Base-by-base conservation (phyloP, 768 basidiomycete genomes). In the Phlegmacium glaucopus region DNA sequence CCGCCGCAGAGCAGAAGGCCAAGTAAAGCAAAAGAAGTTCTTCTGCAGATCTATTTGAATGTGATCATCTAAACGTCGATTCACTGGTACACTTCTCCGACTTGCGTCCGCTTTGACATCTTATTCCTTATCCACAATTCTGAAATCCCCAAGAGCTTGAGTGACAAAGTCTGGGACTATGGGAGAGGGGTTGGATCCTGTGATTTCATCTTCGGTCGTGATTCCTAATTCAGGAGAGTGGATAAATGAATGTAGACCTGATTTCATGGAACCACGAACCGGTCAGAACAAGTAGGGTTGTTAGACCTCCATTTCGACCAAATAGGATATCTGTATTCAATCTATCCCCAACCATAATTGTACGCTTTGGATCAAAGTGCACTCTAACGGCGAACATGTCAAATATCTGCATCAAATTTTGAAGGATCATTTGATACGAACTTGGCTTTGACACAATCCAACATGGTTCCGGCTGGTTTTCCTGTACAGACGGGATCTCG, bases 281-380 rank as follows among this genome's bases (percentile, higher is more conserved):
- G n/a, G 91, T 94, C 56, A 98, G 70, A 47, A 98, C 95, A 35
- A 97, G 82, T 47, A 97, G 72, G 0, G 95, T 97, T 13, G 86
- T 66, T 16, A 96, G 75, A 22, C 91, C 91, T 35, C 92, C 91
- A 39, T 79, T 79, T 62, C 90, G 78, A 42, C 95, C 96, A 59
- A 98, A 99, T 43, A 88, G 68, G 57, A 99, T 97, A 67, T 99
- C 95, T 5, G 96, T 98, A 63, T 90, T 87, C 54, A 99, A 76
- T 50, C 95, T 81, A 69, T 99, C 95, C 35, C 95, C 95, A 38
- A 98, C 76, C 92, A 99, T 97, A 63, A 98, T 82, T 12, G 94
- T 94, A 44, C 83, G 74, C 50, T 76, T 70, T 36, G 90, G 90
- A 66, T 98, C 88, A 63, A 91, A 94, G 39, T 88, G 64, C 56